Base-by-base conservation (phyloP, 1,284 basidiomycete genomes). In the Boletellus deceptivus region DNA sequence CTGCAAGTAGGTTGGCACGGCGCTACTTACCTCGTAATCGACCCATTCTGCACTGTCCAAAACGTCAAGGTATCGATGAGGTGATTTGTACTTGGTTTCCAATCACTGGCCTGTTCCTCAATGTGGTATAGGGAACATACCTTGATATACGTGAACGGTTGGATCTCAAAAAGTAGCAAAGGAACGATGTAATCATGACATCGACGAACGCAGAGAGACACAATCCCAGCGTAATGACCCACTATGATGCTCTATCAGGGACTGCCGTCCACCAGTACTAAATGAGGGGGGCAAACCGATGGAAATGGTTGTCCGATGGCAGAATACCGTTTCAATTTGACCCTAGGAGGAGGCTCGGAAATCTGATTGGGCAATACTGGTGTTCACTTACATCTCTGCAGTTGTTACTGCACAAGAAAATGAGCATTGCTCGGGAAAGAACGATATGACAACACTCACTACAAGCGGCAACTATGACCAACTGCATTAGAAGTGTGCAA, bases 111-210 rank as follows among this genome's bases (percentile, higher is more conserved):
- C 8, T 31, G 4, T 31, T 11, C 29, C 29, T 31, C 29, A 8
- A 10, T 31, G 29, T 13, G 9, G 29, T 31, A 13, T 31, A 31
- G 29, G 9, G 9, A 11, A 41, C 67, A 13, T 50, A 76, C 75
- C 62, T 70, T 29, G 65, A 60, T 46, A 74, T 59, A 13, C 56
- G 60, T 2, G 71, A 70, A 25, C 74, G 69, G 35, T 67, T 77
- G 25, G 57, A 55, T 33, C 62, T 59, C 43, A 82, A 67, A 22
- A 74, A 72, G 34, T 71, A 65, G 52, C 76, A 78, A 11, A 82
- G 68, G 0, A 64, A 74, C 0, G 49, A 54, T 0, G 79, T 77
- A 50, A 80, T 77, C 14, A 78, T 16, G 47, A 80, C 59, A 54
- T 82, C 80, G 7, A 76, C 70, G 4, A 65, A 55, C 0, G 73